Evolutionary conservation across 139 green algal genomes (phyloP), one percentile per base, ranked within the genome.

Genomic region (Chlamydomonas sphaeroides): DNA sequence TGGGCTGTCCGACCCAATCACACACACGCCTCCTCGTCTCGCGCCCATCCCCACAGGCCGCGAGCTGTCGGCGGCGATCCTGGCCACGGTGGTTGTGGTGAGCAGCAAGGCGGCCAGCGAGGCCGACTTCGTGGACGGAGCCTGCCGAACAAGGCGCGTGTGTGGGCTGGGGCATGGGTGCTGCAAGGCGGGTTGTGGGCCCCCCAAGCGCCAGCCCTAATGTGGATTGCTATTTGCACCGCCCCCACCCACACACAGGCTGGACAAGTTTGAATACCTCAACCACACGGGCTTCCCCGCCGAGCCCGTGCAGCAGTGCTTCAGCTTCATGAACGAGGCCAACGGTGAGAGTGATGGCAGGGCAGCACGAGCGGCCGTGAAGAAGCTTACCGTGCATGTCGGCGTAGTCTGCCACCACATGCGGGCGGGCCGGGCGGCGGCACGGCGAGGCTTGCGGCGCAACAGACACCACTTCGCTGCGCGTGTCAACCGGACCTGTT

Each of bases 251-350:
- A 25, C 20, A n/a, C 68, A 20, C 49, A 79, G 72, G 38, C 72
- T 80, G 28, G 56, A 80, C 6, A 36, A 30, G 25, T 51, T 68
- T 28, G 0, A 15, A 5, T 68, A 80, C 36, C 39, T 68, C 28
- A 36, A 80, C 73, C 62, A 70, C 59, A 33, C 48, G 57, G 32
- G 20, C 38, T 81, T 72, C 62, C 74, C 74, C 5, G 38, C 36
- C 33, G 10, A 11, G 5, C 25, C 61, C 7, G 23, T 39, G 4
- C 39, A 28, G 21, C 74, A 81, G 74, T 81, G 74, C 61, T 72
- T 72, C 42, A 65, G 51, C 30, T 81, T 81, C 74, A 81, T 72
- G 61, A 81, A 81, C 74, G 25, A 25, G 7, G 3, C 4, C 1
- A 62, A 38, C 33, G 74, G 74, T 63, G 48, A 53, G 53, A 38